These are phyloP conservation scores for Sordariomycetes sp. DNA, from an alignment of 2,329 filamentous ascomycete genomes.

Conservation along the genomic window DNA sequence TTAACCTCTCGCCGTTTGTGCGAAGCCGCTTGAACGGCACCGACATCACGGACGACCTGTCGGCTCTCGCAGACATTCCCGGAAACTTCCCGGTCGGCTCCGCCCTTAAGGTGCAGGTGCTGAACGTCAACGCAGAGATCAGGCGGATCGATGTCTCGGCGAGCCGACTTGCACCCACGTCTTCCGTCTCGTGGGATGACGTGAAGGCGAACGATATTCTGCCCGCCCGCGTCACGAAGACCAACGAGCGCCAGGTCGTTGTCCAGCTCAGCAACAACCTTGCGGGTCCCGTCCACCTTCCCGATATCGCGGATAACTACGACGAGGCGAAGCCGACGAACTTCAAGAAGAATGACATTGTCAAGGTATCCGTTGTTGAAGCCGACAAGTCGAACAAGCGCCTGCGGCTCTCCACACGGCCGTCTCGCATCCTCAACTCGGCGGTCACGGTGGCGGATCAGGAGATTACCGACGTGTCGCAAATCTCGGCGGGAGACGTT, in stretches of 20 bases:
- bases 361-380: constrained; percentile 76
- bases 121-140: constrained; percentile 59
- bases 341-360: constrained; percentile 73
- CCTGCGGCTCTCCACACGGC: constrained; percentile 68
- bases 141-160: constrained; percentile 79
- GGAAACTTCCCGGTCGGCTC: constrained; percentile 84
- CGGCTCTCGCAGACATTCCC: constrained; percentile 63
- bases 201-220: constrained; percentile 73
- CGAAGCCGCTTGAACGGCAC: constrained; percentile 73
- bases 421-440: constrained; percentile 83
- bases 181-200: constrained; percentile 51
- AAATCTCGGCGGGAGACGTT: constrained; percentile 67
- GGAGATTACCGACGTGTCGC: constrained; percentile 61
- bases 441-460: constrained; percentile 69
- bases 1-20: constrained; percentile 80
- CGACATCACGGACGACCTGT: constrained; percentile 80
- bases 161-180: constrained; percentile 30
- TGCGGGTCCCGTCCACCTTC: constrained; percentile 68
- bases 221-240: constrained; percentile 73
- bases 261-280: constrained; percentile 76
- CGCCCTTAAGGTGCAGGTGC: constrained; percentile 71
- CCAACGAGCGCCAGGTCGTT: constrained; percentile 72
- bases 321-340: constrained; percentile 64
- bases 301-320: constrained; percentile 82
- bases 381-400: constrained; percentile 79